Conservation (phyloP, 2,329 filamentous ascomycete species). For the Ophiostoma sp. region DNA sequence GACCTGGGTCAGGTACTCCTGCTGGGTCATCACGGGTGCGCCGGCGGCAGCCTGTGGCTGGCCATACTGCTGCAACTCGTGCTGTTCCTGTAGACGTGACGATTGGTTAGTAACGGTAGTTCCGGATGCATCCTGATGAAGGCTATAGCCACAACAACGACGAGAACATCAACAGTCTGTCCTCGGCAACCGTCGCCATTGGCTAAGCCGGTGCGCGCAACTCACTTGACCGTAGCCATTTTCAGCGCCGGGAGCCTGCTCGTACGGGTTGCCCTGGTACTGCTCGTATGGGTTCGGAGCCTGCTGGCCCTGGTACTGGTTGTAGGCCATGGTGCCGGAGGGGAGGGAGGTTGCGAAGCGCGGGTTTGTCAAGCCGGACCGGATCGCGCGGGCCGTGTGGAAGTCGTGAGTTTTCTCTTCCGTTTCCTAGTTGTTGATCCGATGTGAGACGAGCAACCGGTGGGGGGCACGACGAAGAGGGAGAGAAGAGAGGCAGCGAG, state of each 20-base stretch:
- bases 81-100: slow-evolving; percentile 36
- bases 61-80: slow-evolving; percentile 46
- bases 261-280: slow-evolving; percentile 56
- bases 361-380: slow-evolving; percentile 12
- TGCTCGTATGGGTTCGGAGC: slow-evolving; percentile 22
- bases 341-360: not conserved
- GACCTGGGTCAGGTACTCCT: slow-evolving; percentile 64
- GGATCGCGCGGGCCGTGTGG: slow-evolving; percentile 1
- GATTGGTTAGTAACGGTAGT: not conserved
- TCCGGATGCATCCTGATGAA: not conserved
- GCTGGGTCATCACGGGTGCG: slow-evolving; percentile 49
- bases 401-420: not conserved
- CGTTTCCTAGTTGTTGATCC: not conserved
- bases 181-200: not conserved
- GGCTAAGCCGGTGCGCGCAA: not conserved
- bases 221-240: slow-evolving; percentile 39
- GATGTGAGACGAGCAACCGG: slow-evolving; percentile 4
- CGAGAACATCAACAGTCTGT: not conserved
- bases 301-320: slow-evolving; percentile 44
- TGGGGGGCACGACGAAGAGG: slow-evolving; percentile 3
- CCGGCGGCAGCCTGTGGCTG: slow-evolving; percentile 24
- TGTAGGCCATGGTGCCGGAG: slow-evolving; percentile 49
- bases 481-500: not conserved
- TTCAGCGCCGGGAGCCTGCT: slow-evolving; percentile 46
- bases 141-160: too few species aligned